Base-by-base conservation (phyloP, 2,329 filamentous ascomycete species). In the Fusarium stilboides region DNA sequence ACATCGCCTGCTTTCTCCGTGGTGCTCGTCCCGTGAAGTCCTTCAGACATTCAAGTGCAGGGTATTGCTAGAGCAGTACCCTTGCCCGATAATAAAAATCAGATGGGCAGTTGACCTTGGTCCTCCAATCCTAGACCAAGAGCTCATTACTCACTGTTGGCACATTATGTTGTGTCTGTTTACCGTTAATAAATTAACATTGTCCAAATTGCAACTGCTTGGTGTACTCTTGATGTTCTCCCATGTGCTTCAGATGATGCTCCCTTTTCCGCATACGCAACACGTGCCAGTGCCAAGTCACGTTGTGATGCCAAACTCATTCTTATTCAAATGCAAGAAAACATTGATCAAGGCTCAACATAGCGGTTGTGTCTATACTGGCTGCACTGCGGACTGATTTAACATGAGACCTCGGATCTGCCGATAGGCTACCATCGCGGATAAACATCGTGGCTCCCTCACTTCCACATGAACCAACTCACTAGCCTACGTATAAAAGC, bases 1-100 rank as follows among this genome's bases (percentile, higher is more conserved):
- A 73, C 69, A 71, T 69, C 69, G 60, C 68, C 61, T 61, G 44
- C 52, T 31, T 65, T 47, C 45, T 45, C 59, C 47, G 51, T 73
- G 74, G 72, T 68, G 67, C 68, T 71, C 64, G 62, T 71, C 72
- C 70, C 62, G 71, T 75, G 61, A 74, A 69, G 60, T 72, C 72
- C 69, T 74, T 73, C 73, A 74, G 62, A 75, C 68, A 75, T 69
- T 52, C 6, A 40, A 60, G 24, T 12, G 14, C 20, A 26, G 28
- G 22, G 20, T 39, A n/a, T 33, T 56, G 34, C 9, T 20, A 22
- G 10, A 39, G 31, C 15, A 34, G 36, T 42, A 47, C 40, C 34
- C 20, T 28, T 60, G 22, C 28, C 13, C 17, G 22, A 43, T 24
- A 12, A 37, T 3, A 22, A 22, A 56, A 50, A 19, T 44, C 15